Evolutionary conservation across 768 basidiomycete genomes (phyloP), one percentile per base, ranked within the genome.

Genomic region (Heimioporus sp.): DNA sequence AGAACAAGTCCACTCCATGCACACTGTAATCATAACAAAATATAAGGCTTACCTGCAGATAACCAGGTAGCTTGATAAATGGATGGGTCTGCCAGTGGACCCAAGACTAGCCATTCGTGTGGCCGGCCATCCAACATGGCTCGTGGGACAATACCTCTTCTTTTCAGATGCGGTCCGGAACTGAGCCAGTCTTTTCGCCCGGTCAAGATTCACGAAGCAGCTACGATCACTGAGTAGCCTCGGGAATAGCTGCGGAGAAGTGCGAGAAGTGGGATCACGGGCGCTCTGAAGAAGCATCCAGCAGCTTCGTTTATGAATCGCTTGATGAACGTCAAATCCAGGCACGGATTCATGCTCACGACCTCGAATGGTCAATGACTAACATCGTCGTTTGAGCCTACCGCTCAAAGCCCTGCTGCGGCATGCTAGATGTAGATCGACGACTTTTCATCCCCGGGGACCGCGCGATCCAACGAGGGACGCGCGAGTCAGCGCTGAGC

Each of bases 31-130:
- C 40, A 17, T 37, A 12, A 13, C 13, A 15, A 13, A 13, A 35
- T 35, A 35, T 4, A 35, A 20, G 3, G 28, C 61, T 52, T 20
- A 63, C 61, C 53, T 15, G 55, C 17, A 6, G 62, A 64, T 30
- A 48, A 7, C 10, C 16, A 0, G 8, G 37, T 21, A 16, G 37
- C 48, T 21, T 30, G 63, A 21, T 40, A 43, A 6, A 64, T 28
- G 4, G 3, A 0, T 10, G 47, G 49, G 37, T 49, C 32, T 24
- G 10, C 17, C 30, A 8, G 0, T 45, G 51, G 17, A 20, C 46
- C 17, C 8, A 36, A 49, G 42, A 48, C 48, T 19, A 64, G 8
- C 19, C 45, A 19, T 45, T 48, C 35, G 6, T 52, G 9, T 19
- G 12, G 21, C 15, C 41, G 44, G 17, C 11, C 20, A 12, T 16